Base-by-base conservation (phyloP, 805 yeast genomes). In the Cyberlindnera mississippiensis region DNA sequence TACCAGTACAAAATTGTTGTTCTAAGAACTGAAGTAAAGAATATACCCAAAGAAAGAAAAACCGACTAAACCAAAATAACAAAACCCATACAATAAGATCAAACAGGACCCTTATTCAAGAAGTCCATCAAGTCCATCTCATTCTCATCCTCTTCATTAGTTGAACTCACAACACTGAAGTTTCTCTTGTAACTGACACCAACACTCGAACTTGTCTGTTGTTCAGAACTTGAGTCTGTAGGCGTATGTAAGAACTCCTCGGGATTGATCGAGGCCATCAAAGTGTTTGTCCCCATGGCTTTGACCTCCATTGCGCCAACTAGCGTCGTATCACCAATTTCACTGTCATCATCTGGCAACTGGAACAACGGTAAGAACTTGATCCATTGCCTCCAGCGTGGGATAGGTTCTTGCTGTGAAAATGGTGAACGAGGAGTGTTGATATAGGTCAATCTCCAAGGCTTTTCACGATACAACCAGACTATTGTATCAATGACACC, bases 401-500 rank as follows among this genome's bases (percentile, higher is more conserved):
- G 40, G 4, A 56, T 40, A 37, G 63, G 64, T 35, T 61, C 60
- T 13, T 52, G 44, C 16, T 61, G 46, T 34, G 46, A 35, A 19
- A 46, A 40, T 10, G 52, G 52, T 11, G 51, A 46, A 13, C 47
- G 40, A 12, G 61, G 66, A 1, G 64, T 57, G 10, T 49, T 41
- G 4, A 38, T 12, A 13, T 42, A 67, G 1, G 72, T 64, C 44
- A 72, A 65, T 36, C 68, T 67, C 95, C 95, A 87, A 1, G 96
- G 96, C 44, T 68, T 72, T 57, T 89, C 97, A 41, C 95, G 69
- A 48, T 80, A 75, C 28, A 84, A 64, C 57, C 86, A 89, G 10
- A 88, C 96, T 14, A 76, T 44, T 0, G 89, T 71, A 56, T 89
- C 96, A 19, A 89, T 79, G 20, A 80, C 69, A 36, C 96, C 89